These are phyloP conservation scores for Persicaria maculosa DNA, from an alignment of 148 eudicot genomes.

Conservation along the genomic window DNA sequence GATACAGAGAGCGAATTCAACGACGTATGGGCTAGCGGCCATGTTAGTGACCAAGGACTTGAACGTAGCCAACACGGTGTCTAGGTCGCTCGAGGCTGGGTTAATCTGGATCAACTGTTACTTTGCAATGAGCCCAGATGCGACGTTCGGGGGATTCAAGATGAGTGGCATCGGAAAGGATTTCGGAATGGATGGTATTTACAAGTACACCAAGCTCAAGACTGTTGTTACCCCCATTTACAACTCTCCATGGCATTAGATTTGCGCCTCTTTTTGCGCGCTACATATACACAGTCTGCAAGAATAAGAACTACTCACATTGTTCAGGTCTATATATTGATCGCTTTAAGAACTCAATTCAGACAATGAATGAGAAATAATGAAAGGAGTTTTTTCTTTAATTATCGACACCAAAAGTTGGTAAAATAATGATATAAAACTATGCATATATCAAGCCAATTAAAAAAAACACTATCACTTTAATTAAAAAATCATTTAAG, in stretches of 20 bases:
- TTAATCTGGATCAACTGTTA: conserved; percentile 71
- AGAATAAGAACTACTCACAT: not conserved
- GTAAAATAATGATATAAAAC: too few relatives aligned
- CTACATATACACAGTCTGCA: not conserved
- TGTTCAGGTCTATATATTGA: not conserved
- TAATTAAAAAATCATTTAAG: too few relatives aligned
- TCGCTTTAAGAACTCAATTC: not conserved
- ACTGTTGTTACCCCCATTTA: conserved; percentile 63
- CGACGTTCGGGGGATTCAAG: conserved; percentile 68
- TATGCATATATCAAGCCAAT: too few relatives aligned
- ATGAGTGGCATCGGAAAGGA: conserved; percentile 83
- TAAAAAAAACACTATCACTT: too few relatives aligned
- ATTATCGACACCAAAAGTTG: too few relatives aligned
- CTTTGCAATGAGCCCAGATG: conserved; percentile 48
- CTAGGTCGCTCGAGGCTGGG: conserved; percentile 63
- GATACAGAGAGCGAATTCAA: conserved; percentile 55
- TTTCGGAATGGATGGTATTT: conserved; percentile 45
- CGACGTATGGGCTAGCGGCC: conserved; percentile 64
- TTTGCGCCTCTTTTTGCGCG: not conserved
- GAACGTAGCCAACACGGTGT: conserved; percentile 64
- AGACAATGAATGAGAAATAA: not conserved
- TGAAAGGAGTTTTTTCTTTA: too few relatives aligned
- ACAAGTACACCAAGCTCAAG: conserved; percentile 56
- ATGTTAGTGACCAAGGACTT: conserved; percentile 61
- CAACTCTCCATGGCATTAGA: conserved; percentile 54